phyloP scores from a whole-genome alignment of 2,329 filamentous ascomycete genomes.

The Cladorrhinum sp. region DNA sequence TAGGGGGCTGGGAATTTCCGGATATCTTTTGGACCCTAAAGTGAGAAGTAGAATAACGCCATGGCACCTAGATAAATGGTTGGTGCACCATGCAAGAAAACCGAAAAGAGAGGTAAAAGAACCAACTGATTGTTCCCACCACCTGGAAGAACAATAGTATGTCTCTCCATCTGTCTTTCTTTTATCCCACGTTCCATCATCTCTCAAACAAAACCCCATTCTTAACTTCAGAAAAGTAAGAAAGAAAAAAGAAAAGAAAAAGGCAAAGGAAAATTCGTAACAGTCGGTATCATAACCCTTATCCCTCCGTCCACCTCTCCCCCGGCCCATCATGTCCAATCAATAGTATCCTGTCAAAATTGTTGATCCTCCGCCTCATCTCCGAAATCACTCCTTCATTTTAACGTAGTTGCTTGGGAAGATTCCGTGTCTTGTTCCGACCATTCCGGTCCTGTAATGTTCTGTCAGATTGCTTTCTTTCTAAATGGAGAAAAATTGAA shows the following conservation, averaged over 20 bases:
- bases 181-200: neutral
- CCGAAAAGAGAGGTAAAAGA: neutral
- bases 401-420: slow-evolving; percentile 83
- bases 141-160: too few species aligned
- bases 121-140: too few species aligned
- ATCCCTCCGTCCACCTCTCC: neutral
- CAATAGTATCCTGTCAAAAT: slow-evolving; percentile 1
- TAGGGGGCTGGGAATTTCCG: neutral
- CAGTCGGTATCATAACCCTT: neutral
- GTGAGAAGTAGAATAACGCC: neutral
- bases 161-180: neutral
- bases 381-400: slow-evolving; percentile 50
- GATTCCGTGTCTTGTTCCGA: slow-evolving; percentile 81
- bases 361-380: neutral
- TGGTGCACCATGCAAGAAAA: neutral
- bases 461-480: neutral
- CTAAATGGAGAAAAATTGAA: neutral
- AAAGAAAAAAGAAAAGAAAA: neutral
- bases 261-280: neutral
- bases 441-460: slow-evolving; percentile 71
- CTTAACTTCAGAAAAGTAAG: neutral
- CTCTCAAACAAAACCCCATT: neutral
- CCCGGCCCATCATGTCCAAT: neutral
- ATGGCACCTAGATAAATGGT: neutral
- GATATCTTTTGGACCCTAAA: neutral